phyloP scores from a whole-genome alignment of 176 grass and related monocot species.

The Guadua angustifolia region DNA sequence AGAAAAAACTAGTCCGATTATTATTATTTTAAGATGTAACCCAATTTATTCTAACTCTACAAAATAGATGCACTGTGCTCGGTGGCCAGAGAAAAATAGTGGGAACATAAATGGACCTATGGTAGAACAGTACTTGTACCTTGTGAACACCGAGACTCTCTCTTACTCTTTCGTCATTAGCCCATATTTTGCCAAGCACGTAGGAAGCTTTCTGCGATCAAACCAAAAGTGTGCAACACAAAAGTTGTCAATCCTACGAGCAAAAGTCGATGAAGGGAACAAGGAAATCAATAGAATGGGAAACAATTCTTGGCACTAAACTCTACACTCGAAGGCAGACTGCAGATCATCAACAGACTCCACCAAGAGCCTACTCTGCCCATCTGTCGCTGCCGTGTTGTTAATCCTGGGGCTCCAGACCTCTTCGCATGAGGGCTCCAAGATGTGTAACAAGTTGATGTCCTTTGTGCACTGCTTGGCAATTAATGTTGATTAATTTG shows the following conservation, averaged over 20 bases:
- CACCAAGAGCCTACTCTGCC: constrained; percentile 18
- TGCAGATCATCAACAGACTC: constrained; percentile 14
- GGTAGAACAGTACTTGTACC: constrained; percentile 12
- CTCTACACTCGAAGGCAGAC: constrained; percentile 47
- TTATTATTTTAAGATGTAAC: no score
- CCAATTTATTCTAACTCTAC: no score
- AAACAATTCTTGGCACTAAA: constrained; percentile 14
- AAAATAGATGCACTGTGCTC: no score
- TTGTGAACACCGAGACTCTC: constrained; percentile 49
- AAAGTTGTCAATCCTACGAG: neutral
- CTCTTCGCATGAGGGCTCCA: constrained; percentile 7
- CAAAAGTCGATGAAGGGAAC: neutral
- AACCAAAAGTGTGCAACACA: neutral
- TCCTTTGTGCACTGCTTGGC: constrained; percentile 1
- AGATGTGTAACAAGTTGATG: neutral
- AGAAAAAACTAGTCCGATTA: no score
- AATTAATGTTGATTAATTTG: no score
- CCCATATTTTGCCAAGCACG: constrained; percentile 45
- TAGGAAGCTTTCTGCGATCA: constrained; percentile 41
- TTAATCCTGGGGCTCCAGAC: neutral
- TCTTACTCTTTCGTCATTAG: constrained; percentile 48
- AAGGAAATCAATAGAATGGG: neutral
- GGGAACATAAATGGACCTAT: neutral
- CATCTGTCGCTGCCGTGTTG: neutral
- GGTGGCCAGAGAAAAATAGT: no score